These are phyloP conservation scores for Aspergillus coremiiformis DNA, from an alignment of 495 filamentous ascomycete species.

Conservation along the genomic window DNA sequence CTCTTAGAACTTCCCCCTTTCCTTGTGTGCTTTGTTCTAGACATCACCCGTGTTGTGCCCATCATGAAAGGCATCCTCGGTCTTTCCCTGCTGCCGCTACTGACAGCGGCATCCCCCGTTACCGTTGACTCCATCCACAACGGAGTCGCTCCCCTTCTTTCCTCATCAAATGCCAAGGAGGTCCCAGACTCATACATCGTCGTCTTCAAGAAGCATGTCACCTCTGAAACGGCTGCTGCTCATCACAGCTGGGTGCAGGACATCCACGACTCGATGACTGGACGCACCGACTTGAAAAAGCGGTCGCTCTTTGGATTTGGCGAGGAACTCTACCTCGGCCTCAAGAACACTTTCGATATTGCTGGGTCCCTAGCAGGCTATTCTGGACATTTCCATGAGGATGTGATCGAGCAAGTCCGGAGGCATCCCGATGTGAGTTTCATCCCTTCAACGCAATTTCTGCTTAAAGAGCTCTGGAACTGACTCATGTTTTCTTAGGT, in stretches of 20 bases:
- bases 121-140: conserved; percentile 75
- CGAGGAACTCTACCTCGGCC: conserved; percentile 66
- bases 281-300: conserved; percentile 81
- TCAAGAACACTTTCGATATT: conserved; percentile 95
- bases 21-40: conserved; percentile 24
- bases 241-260: conserved; percentile 93
- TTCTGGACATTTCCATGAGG: conserved; percentile 91
- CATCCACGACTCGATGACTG: conserved; percentile 48
- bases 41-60: conserved; percentile 34
- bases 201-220: conserved; percentile 95
- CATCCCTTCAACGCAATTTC: conserved; percentile 3
- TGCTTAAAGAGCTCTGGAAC: not conserved
- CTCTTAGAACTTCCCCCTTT: conserved; percentile 14
- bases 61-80: conserved; percentile 69
- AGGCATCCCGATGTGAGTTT: conserved; percentile 92
- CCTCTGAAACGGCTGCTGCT: conserved; percentile 51
- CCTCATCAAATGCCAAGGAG: conserved; percentile 63
- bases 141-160: conserved; percentile 81
- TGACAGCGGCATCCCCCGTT: conserved; percentile 68
- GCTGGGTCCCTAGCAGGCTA: conserved; percentile 80
- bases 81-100: conserved; percentile 56
- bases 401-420: conserved; percentile 86
- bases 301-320: conserved; percentile 68
- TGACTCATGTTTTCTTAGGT: conserved; percentile 51
- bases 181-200: conserved; percentile 93